Base-by-base conservation (phyloP, 1,139 yeast genomes). In the Schwanniomyces etchellsii region DNA sequence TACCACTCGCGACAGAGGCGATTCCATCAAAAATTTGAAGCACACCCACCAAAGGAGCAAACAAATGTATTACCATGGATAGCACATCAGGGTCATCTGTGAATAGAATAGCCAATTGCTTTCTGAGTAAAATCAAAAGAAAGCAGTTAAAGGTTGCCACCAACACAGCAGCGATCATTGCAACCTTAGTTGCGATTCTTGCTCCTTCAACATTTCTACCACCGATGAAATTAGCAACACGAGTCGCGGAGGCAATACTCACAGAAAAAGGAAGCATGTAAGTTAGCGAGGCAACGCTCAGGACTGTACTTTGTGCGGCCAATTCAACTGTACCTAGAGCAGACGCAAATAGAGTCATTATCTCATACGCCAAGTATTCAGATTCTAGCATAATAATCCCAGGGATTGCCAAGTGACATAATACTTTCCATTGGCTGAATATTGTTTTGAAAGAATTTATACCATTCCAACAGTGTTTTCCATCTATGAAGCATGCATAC, bases 201-300 rank as follows among this genome's bases (percentile, higher is more conserved):
- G 95, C 95, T 1, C 60, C 56, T 16, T 59, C 60, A 3, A 76
- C 57, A 44, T 84, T 77, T 30, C 72, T 77, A 0, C 91, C 93
- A 4, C 96, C 96, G 34, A 88, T 74, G 45, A 81, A 85, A 50
- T 81, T 85, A 26, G 96, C 95, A 29, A 86, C 80, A 55, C 96
- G 68, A 0, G 95, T 86, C 1, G 94, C 80, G 0, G 89, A 70
- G 0, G 95, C 94, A 29, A 86, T 86, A 25, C 95, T 81, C 4
- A 85, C 75, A 0, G 96, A 91, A 64, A 88, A 88, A 10, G 96
- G 95, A 10, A 84, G 69, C 81, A 85, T 88, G 46, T 83, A 88
- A 1, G 86, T 63, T 32, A 88, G 60, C 2, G 93, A 81, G 1
- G 91, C 89, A 31, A 85, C 67, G 3, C 94, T 81, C 4, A 93